phyloP scores from a whole-genome alignment of 2,329 filamentous ascomycete genomes.

The Sporothrix mexicana region DNA sequence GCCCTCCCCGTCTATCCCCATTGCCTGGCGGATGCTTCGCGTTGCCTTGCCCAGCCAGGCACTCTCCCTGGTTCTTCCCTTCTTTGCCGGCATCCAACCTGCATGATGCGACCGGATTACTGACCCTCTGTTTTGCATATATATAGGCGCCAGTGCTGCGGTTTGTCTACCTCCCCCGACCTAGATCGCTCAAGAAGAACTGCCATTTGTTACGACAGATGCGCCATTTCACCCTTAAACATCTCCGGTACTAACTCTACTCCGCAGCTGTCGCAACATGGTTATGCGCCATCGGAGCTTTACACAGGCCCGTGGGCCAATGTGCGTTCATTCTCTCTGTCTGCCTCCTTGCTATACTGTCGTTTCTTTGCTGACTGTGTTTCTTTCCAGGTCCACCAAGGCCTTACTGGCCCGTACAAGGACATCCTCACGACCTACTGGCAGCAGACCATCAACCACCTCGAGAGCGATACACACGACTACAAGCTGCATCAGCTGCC shows the following conservation, averaged over 20 bases:
- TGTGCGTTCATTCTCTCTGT: constrained; percentile 57
- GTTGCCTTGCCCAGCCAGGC: background rate
- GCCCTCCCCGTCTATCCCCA: background rate
- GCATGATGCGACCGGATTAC: constrained; percentile 37
- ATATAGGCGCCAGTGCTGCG: constrained; percentile 68
- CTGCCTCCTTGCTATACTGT: background rate
- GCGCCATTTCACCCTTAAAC: constrained; percentile 31
- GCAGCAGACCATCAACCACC: constrained; percentile 96
- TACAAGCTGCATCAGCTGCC: constrained; percentile 98
- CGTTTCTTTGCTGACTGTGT: background rate
- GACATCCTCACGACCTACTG: constrained; percentile 98
- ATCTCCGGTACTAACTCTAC: constrained; percentile 34
- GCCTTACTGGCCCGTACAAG: constrained; percentile 87
- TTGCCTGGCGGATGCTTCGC: background rate
- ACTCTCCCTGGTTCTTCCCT: background rate
- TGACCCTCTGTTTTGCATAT: constrained; percentile 35
- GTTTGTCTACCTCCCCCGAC: constrained; percentile 55
- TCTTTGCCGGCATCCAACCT: constrained; percentile 20
- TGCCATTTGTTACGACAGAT: background rate
- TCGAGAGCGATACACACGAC: constrained; percentile 94
- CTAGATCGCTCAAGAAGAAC: background rate
- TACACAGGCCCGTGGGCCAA: constrained; percentile 97
- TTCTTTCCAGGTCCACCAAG: constrained; percentile 80
- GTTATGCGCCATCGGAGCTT: constrained; percentile 88
- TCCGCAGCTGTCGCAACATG: constrained; percentile 78